Conservation (phyloP, 192 early-diverging fungal species). For the Coemansia sp. region DNA sequence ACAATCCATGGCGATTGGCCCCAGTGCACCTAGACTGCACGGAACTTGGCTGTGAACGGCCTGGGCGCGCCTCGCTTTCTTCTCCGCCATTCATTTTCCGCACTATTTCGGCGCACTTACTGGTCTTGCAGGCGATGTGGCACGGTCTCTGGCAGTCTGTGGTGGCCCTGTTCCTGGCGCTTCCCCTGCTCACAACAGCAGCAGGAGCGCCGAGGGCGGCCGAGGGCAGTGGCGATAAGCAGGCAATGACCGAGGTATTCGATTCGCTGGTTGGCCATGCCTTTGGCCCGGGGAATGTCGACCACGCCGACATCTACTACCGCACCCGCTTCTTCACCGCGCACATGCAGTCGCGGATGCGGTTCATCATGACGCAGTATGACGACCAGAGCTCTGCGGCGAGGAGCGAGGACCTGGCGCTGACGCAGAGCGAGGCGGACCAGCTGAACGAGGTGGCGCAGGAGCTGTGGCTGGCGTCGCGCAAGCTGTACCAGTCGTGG, state of each 20-base stretch:
- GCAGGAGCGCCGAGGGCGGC: too few species aligned
- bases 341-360: constrained; percentile 35
- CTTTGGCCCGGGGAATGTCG: constrained; percentile 20
- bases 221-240: too few species aligned
- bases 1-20: background rate
- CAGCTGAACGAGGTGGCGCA: constrained; percentile 27
- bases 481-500: constrained; percentile 29
- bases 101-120: too few species aligned
- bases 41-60: too few species aligned
- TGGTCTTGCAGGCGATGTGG: background rate
- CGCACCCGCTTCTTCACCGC: constrained; percentile 37
- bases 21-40: too few species aligned
- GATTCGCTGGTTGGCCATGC: constrained; percentile 20
- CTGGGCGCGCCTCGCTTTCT: too few species aligned
- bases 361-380: constrained; percentile 16
- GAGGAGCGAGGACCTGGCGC: background rate
- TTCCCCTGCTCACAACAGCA: background rate
- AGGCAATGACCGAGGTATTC: constrained; percentile 12
- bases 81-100: background rate
- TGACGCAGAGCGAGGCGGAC: constrained; percentile 23
- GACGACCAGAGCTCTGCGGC: too few species aligned
- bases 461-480: constrained; percentile 35
- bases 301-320: constrained; percentile 29
- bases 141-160: background rate
- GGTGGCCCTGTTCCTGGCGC: background rate